phyloP scores from a whole-genome alignment of 352 stramenopile genomes.

The Phytophthora agathidicida region DNA sequence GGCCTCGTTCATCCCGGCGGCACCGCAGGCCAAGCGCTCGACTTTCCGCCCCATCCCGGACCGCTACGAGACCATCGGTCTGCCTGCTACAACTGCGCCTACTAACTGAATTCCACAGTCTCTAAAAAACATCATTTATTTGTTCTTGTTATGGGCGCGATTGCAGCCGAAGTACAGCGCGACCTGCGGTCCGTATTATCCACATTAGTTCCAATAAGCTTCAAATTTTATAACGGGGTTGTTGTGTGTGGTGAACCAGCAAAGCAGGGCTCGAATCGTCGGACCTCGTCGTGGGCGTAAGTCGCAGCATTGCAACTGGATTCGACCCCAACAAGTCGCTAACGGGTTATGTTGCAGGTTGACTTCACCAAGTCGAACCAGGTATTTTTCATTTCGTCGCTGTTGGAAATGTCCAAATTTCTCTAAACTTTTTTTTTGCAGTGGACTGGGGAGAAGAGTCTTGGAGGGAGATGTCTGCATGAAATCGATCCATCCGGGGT shows the following conservation, averaged over 20 bases:
- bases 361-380: constrained; percentile 78
- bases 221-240: too few species aligned
- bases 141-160: too few species aligned
- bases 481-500: constrained; percentile 59
- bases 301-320: not conserved
- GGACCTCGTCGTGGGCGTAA: constrained; percentile 55
- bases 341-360: constrained; percentile 50
- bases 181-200: constrained; percentile 31
- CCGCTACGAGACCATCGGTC: constrained; percentile 65
- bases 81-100: not conserved
- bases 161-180: constrained; percentile 44
- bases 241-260: too few species aligned
- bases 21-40: constrained; percentile 6
- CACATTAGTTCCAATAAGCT: not conserved
- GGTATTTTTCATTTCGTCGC: constrained; percentile 16
- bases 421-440: constrained; percentile 17
- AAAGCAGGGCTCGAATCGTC: constrained; percentile 60
- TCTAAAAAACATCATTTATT: too few species aligned
- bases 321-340: too few species aligned
- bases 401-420: not conserved
- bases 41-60: constrained; percentile 55
- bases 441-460: constrained; percentile 74
- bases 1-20: not conserved
- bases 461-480: constrained; percentile 67
- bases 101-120: too few species aligned